Evolutionary conservation across 2,329 filamentous ascomycete genomes (phyloP).

Genomic region (Alternaria postmessia): DNA sequence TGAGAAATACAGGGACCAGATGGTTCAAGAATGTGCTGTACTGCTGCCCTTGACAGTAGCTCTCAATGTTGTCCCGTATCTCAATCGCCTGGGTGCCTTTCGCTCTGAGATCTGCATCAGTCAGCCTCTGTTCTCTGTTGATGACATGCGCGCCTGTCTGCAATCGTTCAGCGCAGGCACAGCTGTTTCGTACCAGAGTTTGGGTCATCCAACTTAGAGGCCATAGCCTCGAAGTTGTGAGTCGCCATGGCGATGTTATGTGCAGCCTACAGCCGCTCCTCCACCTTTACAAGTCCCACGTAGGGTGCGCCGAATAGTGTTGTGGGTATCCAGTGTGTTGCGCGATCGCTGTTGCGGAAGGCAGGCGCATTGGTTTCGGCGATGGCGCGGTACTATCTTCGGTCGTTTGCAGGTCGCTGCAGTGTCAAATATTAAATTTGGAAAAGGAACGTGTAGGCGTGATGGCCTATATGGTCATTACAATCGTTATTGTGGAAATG

Average conservation of each 20-base stretch:
- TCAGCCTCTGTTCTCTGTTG: slow-evolving; percentile 23
- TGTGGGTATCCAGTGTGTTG: slow-evolving; percentile 23
- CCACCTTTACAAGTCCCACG: slow-evolving; percentile 19
- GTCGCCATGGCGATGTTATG: slow-evolving; percentile 44
- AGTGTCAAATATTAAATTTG: slow-evolving; percentile 27
- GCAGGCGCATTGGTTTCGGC: slow-evolving; percentile 38
- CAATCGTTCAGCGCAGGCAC: not conserved
- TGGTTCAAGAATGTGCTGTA: slow-evolving; percentile 85
- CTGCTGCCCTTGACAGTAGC: slow-evolving; percentile 78
- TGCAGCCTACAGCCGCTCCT: slow-evolving; percentile 37
- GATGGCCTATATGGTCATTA: slow-evolving; percentile 36
- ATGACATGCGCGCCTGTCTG: slow-evolving; percentile 8
- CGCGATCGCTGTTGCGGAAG: slow-evolving; percentile 22
- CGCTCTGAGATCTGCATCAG: slow-evolving; percentile 73
- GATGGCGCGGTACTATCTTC: slow-evolving; percentile 22
- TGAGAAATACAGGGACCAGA: slow-evolving; percentile 88
- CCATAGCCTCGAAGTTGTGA: slow-evolving; percentile 57
- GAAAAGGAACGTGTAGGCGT: slow-evolving; percentile 34
- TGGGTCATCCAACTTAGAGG: slow-evolving; percentile 57
- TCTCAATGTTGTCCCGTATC: slow-evolving; percentile 89
- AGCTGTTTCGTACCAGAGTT: slow-evolving; percentile 41
- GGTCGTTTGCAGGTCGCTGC: slow-evolving; percentile 15
- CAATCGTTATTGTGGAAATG: slow-evolving; percentile 38
- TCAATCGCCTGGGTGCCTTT: slow-evolving; percentile 85
- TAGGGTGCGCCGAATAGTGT: slow-evolving; percentile 12